These are phyloP conservation scores for Psidium guajava DNA, from an alignment of 345 rosid genomes.

Conservation along the genomic window DNA sequence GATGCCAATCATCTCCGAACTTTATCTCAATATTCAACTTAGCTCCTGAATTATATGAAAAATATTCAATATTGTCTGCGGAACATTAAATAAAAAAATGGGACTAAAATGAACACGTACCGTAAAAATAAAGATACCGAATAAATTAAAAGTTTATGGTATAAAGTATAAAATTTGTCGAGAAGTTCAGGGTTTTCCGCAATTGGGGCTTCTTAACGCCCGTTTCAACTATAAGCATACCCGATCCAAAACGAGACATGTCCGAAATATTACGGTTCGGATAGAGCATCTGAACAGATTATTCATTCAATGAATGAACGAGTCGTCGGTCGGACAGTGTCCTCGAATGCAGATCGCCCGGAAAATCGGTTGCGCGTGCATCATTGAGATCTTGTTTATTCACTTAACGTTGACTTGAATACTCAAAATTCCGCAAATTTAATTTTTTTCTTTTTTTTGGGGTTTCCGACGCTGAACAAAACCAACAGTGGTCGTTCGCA, in stretches of 20 bases:
- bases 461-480: not conserved
- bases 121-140: no score
- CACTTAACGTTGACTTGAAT: not conserved
- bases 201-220: no score
- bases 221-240: no score
- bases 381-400: not conserved
- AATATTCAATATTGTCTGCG: no score
- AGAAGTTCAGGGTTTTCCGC: not conserved
- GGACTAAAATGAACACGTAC: no score
- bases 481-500: not conserved
- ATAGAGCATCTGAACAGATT: accelerated
- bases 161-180: no score
- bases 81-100: no score
- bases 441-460: accelerated
- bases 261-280: accelerated
- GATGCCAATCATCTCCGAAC: accelerated
- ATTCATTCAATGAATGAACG: not conserved
- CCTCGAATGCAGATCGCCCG: not conserved
- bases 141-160: no score
- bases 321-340: accelerated
- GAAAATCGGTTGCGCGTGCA: not conserved
- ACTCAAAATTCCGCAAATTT: not conserved
- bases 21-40: no score
- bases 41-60: no score
- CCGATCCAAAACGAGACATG: accelerated